Percentiles rank a stretch among this genome's conserved stretches.
These are phyloP conservation scores for Peterozyma xylosa DNA, from an alignment of 805 yeast species.

Conservation along the genomic window DNA sequence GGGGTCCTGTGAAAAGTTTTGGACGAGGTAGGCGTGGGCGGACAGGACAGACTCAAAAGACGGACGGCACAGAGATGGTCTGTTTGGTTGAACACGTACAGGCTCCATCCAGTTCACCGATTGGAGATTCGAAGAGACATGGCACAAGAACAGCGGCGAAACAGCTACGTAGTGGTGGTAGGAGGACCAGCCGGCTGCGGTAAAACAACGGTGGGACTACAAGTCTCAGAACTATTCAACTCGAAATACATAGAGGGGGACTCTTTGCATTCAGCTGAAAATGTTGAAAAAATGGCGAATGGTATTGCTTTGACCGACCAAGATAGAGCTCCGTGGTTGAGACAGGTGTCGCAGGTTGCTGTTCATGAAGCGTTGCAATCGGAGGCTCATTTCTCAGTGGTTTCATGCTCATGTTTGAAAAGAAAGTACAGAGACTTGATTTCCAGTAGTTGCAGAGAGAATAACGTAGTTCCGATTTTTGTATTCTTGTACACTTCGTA, in stretches of 20 bases:
- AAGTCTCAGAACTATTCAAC: constrained; percentile 34
- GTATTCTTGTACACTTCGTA: constrained; percentile 61
- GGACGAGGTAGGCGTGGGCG: too few relatives aligned
- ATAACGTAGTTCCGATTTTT: constrained; percentile 25
- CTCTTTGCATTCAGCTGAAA: constrained; percentile 56
- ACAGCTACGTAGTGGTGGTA: constrained; percentile 34
- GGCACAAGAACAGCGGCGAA: too few relatives aligned
- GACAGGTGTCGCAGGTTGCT: constrained; percentile 34
- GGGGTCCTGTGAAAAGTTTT: too few relatives aligned
- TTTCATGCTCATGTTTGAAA: constrained; percentile 84
- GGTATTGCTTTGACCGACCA: constrained; percentile 83
- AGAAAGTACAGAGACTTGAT: constrained; percentile 61
- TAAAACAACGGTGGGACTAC: constrained; percentile 68
- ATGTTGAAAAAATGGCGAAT: constrained; percentile 74
- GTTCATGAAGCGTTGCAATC: constrained; percentile 27
- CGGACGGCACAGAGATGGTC: too few relatives aligned
- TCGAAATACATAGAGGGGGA: constrained; percentile 83
- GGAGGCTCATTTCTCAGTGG: constrained; percentile 32
- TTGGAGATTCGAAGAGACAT: too few relatives aligned
- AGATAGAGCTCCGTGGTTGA: constrained; percentile 90
- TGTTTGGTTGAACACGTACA: too few relatives aligned
- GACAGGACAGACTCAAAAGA: too few relatives aligned
- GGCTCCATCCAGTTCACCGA: too few relatives aligned
- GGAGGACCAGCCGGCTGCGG: constrained; percentile 99
- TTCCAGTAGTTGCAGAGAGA: constrained; percentile 22